Percentiles rank a stretch among this genome's conserved stretches.
phyloP scores from a whole-genome alignment of 1,284 basidiomycete species.

The Porogramme epimiltina region DNA sequence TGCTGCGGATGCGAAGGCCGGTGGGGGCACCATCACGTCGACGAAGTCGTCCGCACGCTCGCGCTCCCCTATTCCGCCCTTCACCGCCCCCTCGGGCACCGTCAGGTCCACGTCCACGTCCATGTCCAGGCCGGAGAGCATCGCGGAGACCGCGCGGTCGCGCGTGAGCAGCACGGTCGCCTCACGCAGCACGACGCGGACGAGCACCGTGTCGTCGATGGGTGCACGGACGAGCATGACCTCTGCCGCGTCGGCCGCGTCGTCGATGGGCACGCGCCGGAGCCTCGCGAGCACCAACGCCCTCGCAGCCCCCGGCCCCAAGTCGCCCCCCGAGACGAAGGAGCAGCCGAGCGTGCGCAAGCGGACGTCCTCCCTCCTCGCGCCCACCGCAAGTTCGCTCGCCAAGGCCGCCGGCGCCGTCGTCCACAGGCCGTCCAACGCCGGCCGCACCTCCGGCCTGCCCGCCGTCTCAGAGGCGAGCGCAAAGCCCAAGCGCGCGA shows the following conservation, averaged over 20 bases:
- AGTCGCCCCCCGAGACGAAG: conserved; percentile 4
- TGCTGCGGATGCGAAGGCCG: conserved; percentile 10
- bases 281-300: conserved; percentile 21
- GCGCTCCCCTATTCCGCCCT: conserved; percentile 35
- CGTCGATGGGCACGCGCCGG: conserved; percentile 41
- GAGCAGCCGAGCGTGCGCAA: conserved; percentile 18
- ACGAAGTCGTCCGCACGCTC: conserved; percentile 17
- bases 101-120: conserved; percentile 7
- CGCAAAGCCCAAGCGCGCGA: conserved; percentile 7
- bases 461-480: conserved; percentile 16
- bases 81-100: conserved; percentile 19
- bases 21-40: conserved; percentile 15
- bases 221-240: conserved; percentile 33
- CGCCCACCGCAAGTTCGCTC: conserved; percentile 77
- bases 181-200: conserved; percentile 29
- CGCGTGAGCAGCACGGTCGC: conserved; percentile 20
- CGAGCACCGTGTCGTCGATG: conserved; percentile 39
- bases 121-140: conserved; percentile 16
- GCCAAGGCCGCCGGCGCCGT: conserved; percentile 48
- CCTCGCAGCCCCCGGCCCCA: conserved; percentile 18
- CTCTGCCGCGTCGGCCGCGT: conserved; percentile 28
- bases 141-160: conserved; percentile 21
- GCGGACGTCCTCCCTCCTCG: conserved; percentile 58
- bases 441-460: conserved; percentile 17
- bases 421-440: conserved; percentile 8